These are phyloP conservation scores for Vitis amurensis DNA, from an alignment of 164 flowering plant genomes.

Conservation along the genomic window DNA sequence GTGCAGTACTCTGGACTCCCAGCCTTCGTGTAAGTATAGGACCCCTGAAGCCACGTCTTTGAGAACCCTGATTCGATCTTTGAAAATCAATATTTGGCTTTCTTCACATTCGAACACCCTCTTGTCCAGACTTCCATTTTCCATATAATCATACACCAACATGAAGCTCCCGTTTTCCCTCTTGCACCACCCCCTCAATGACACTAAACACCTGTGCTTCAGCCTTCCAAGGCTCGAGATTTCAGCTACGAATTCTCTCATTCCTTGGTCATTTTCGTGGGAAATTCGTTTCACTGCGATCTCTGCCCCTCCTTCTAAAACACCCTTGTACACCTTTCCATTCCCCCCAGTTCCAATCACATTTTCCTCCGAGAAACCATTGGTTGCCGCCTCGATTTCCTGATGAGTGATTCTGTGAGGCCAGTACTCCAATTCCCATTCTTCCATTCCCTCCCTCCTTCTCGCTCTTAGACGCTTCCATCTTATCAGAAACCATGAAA, in stretches of 20 bases:
- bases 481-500: conserved; percentile 22
- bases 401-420: conserved; percentile 56
- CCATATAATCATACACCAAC: conserved; percentile 68
- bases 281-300: conserved; percentile 63
- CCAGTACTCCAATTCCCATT: conserved; percentile 81
- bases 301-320: conserved; percentile 44
- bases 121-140: conserved; percentile 71
- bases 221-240: conserved; percentile 65
- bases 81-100: conserved; percentile 32
- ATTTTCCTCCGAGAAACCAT: conserved; percentile 50
- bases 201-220: conserved; percentile 63
- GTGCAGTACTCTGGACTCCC: conserved; percentile 64
- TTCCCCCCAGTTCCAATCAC: conserved; percentile 70
- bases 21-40: conserved; percentile 63
- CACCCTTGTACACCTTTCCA: conserved; percentile 70
- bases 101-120: conserved; percentile 48
- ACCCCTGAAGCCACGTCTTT: conserved; percentile 63
- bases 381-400: conserved; percentile 51
- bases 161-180: conserved; percentile 52
- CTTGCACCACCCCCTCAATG: conserved; percentile 77
- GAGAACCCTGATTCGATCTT: conserved; percentile 44
- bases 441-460: conserved; percentile 52
- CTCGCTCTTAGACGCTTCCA: conserved; percentile 23
- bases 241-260: conserved; percentile 61
- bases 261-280: conserved; percentile 43